Conservation (phyloP, 2,329 filamentous ascomycete species). For the Aspergillus quadrilineatus region DNA sequence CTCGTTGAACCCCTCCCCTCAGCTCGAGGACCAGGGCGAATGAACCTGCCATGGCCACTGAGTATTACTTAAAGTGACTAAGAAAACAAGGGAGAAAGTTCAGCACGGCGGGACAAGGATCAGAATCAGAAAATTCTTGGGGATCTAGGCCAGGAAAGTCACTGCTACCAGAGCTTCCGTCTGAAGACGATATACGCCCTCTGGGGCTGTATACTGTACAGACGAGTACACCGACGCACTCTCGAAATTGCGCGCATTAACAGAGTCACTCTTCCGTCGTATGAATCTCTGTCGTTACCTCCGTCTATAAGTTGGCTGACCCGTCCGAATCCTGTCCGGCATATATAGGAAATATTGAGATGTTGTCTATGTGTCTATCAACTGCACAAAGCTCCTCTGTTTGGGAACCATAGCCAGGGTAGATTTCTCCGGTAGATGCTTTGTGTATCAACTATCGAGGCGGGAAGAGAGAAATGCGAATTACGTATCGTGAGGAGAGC, state of each 20-base stretch:
- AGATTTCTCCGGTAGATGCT: conserved; percentile 4
- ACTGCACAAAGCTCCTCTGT: conserved; percentile 1
- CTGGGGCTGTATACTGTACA: neutral
- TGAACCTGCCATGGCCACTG: neutral
- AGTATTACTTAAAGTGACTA: neutral
- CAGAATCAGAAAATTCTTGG: neutral
- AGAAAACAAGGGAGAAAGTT: too few relatives aligned
- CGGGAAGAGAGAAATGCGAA: neutral
- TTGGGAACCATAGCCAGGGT: neutral
- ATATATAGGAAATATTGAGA: conserved; percentile 11
- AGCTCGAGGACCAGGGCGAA: neutral
- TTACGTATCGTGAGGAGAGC: neutral
- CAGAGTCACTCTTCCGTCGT: neutral
- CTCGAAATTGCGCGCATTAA: neutral
- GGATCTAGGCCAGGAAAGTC: neutral
- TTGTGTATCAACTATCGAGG: neutral
- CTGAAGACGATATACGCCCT: conserved; percentile 5
- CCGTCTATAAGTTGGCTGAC: neutral
- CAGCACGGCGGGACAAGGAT: neutral
- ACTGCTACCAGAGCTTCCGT: neutral
- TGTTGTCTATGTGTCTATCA: neutral
- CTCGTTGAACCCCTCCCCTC: too few relatives aligned
- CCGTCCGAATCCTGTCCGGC: neutral
- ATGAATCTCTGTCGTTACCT: conserved; percentile 6
- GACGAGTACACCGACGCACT: neutral